Evolutionary conservation across 345 rosid genomes (phyloP).

Genomic region (Populus tremula): DNA sequence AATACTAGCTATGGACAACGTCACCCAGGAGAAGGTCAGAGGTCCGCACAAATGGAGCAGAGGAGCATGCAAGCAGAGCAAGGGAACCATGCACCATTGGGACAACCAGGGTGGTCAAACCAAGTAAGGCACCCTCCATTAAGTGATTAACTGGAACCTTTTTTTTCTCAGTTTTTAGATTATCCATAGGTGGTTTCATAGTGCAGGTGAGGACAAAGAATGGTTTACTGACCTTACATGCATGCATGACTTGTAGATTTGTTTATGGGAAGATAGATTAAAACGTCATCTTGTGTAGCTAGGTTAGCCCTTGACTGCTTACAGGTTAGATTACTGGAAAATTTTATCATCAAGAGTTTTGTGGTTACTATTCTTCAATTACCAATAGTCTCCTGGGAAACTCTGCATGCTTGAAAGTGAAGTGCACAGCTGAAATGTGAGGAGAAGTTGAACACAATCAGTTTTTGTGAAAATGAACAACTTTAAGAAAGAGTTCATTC

Average conservation of each 20-base stretch:
- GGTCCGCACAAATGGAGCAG: constrained; percentile 41
- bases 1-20: constrained; percentile 29
- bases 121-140: constrained; percentile 33
- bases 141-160: constrained; percentile 1
- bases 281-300: background rate
- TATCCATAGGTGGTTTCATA: background rate
- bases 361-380: background rate
- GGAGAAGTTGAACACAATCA: background rate
- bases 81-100: constrained; percentile 35
- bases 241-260: background rate
- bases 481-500: too few species aligned
- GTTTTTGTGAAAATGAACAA: background rate
- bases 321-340: background rate
- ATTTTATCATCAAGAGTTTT: background rate
- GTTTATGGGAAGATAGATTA: background rate
- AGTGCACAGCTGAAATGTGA: background rate
- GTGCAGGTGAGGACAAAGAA: background rate
- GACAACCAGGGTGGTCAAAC: constrained; percentile 34
- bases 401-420: background rate
- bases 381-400: background rate
- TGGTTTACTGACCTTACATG: background rate
- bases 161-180: background rate
- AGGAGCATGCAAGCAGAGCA: constrained; percentile 44
- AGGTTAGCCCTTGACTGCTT: background rate
- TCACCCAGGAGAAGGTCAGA: constrained; percentile 22